phyloP scores from a whole-genome alignment of 352 stramenopile species.

The Elongisporangium anandrum region DNA sequence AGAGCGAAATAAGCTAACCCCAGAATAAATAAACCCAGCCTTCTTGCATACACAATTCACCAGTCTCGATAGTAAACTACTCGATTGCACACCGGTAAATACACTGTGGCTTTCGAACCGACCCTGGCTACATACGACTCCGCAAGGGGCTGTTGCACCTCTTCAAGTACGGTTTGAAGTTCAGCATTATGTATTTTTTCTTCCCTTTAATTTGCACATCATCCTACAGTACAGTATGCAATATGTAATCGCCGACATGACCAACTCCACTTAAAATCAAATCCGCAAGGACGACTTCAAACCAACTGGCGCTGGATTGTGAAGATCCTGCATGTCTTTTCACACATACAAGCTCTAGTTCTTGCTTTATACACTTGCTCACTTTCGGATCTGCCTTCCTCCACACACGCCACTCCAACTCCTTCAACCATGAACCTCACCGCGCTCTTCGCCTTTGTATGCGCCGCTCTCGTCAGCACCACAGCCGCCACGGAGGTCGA shows the following conservation, averaged over 20 bases:
- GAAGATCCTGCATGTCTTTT: neutral
- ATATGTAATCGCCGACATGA: neutral
- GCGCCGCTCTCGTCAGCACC: slow-evolving; percentile 4
- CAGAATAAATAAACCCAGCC: too few relatives aligned
- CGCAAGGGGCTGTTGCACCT: too few relatives aligned
- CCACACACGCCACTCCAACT: neutral
- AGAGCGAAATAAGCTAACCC: too few relatives aligned
- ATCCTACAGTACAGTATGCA: neutral
- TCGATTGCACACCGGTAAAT: neutral
- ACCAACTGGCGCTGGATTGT: neutral
- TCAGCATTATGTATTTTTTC: neutral
- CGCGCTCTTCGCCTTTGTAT: slow-evolving; percentile 2
- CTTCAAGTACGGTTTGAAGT: neutral
- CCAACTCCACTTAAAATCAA: neutral
- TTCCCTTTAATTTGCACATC: neutral
- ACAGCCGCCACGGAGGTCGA: slow-evolving; percentile 6
- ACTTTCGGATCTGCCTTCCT: neutral
- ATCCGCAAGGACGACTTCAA: neutral
- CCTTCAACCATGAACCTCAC: neutral
- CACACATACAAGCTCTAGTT: neutral
- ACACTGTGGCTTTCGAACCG: neutral
- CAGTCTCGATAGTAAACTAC: neutral
- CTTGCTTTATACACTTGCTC: neutral
- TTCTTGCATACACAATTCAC: neutral
- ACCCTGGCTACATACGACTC: neutral